These are phyloP conservation scores for Herpetospermum pedunculosum DNA, from an alignment of 306 rosid species.

Conservation along the genomic window DNA sequence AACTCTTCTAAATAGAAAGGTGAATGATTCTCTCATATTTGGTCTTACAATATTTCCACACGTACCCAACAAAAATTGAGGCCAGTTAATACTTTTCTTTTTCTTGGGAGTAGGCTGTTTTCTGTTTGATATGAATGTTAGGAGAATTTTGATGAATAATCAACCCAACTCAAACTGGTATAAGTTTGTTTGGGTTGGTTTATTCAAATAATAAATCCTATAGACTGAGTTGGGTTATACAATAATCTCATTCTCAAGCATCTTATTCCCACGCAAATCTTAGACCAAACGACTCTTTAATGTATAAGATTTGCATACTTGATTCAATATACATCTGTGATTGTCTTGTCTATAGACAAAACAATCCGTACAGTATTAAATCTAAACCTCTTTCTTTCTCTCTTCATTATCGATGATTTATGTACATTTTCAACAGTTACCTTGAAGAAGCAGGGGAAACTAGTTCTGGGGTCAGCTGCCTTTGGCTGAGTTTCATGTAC, in stretches of 20 bases:
- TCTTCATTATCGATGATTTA: neutral
- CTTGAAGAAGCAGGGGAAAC: slow-evolving; percentile 18
- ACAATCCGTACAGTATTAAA: neutral
- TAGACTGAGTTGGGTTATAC: neutral
- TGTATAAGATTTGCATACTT: neutral
- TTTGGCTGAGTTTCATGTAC: slow-evolving; percentile 77
- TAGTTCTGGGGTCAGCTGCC: slow-evolving; percentile 29
- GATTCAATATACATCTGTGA: neutral
- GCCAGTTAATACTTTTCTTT: neutral
- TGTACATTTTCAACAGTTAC: neutral
- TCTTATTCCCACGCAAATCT: neutral
- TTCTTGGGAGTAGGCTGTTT: neutral
- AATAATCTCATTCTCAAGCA: neutral
- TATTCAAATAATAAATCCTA: neutral
- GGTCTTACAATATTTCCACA: too few relatives aligned
- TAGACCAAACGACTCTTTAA: neutral
- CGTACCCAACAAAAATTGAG: neutral
- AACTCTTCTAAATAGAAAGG: too few relatives aligned
- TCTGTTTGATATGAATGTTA: neutral
- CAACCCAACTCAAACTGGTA: neutral
- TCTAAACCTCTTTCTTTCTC: neutral
- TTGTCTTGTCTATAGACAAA: neutral
- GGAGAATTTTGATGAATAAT: neutral
- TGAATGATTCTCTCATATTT: too few relatives aligned
- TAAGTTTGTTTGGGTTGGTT: neutral